phyloP scores from a whole-genome alignment of 371 early-diverging fungal species.

The Circinella minor region DNA sequence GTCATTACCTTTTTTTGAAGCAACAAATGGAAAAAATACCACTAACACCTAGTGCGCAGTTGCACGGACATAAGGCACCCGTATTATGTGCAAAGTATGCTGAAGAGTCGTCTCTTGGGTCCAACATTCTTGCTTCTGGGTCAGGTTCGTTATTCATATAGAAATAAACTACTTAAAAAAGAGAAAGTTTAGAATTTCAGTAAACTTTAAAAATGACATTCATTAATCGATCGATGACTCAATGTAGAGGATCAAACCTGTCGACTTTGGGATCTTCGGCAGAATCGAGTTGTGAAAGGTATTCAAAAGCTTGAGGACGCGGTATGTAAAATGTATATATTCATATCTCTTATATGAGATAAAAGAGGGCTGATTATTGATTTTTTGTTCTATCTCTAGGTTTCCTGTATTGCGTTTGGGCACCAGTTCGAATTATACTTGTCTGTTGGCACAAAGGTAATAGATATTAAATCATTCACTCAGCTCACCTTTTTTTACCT shows the following conservation, averaged over 20 bases:
- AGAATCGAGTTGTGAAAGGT: constrained; percentile 32
- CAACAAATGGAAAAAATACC: constrained; percentile 1
- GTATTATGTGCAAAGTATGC: constrained; percentile 21
- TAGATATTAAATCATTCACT: background rate
- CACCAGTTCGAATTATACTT: constrained; percentile 35
- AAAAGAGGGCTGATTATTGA: background rate
- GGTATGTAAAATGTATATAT: constrained; percentile 19
- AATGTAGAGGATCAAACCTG: constrained; percentile 49
- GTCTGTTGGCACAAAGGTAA: constrained; percentile 43
- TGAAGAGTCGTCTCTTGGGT: constrained; percentile 14
- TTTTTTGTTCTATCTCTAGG: constrained; percentile 21
- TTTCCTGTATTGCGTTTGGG: constrained; percentile 48
- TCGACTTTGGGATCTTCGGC: constrained; percentile 46
- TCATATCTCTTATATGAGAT: background rate
- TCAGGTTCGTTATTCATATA: constrained; percentile 9
- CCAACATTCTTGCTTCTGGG: constrained; percentile 25
- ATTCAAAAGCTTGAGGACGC: constrained; percentile 35
- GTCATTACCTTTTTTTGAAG: no score
- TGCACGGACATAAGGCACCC: constrained; percentile 23
- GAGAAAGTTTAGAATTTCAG: no score
- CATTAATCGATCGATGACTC: background rate
- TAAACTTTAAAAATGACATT: background rate
- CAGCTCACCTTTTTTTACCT: no score
- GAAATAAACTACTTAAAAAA: background rate
- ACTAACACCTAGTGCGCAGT: constrained; percentile 15